Evolutionary conservation across 208 protist genomes (phyloP).

Genomic region (Acanthamoeba healyi): DNA sequence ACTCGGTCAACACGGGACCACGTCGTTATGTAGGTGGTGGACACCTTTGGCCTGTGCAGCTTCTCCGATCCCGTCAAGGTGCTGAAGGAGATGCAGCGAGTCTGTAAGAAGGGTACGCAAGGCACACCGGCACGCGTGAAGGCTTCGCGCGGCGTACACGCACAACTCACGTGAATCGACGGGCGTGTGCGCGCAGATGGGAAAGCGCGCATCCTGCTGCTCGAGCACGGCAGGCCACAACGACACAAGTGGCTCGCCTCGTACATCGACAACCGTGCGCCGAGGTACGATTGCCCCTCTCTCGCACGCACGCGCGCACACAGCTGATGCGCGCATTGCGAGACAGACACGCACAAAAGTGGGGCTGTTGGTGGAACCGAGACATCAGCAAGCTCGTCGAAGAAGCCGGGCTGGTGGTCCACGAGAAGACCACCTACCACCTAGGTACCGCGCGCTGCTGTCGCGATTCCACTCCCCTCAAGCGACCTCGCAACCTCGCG

Average conservation of each 20-base stretch:
- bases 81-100: constrained; percentile 37
- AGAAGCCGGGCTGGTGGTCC: neutral
- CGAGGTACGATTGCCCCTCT: neutral
- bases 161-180: no score
- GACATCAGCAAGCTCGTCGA: constrained; percentile 4
- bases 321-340: neutral
- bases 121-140: no score
- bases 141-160: neutral
- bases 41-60: constrained; percentile 67
- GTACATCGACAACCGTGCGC: constrained; percentile 25
- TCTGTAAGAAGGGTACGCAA: constrained; percentile 52
- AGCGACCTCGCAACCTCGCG: no score
- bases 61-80: constrained; percentile 52
- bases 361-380: constrained; percentile 70
- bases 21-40: no score
- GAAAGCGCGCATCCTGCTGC: constrained; percentile 26
- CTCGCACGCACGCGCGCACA: neutral
- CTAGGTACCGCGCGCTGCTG: no score
- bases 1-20: no score
- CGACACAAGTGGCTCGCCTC: neutral
- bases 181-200: neutral
- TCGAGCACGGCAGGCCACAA: constrained; percentile 30
- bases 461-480: no score
- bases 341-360: constrained; percentile 34
- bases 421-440: constrained; percentile 32